A percentile compares a stretch with the other conserved stretches of the same genome.
These are phyloP conservation scores for Pachysandra terminalis DNA, from an alignment of 164 flowering plant species.

Conservation along the genomic window DNA sequence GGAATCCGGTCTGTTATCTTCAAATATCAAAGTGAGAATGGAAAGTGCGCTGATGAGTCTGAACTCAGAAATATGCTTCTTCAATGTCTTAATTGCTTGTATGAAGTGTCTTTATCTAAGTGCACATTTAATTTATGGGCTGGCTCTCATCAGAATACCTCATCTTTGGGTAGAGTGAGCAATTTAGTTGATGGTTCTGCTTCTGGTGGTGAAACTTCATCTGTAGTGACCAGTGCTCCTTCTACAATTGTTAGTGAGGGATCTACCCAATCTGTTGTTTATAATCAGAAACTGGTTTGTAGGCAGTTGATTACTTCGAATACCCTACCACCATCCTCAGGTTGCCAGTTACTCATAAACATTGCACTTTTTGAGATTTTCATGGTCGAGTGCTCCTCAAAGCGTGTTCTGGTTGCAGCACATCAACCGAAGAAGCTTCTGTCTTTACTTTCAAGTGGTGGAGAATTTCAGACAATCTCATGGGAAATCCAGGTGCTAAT, in stretches of 20 bases:
- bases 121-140: constrained; percentile 33
- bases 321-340: constrained; percentile 10
- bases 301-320: constrained; percentile 14
- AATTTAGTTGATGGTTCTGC: constrained; percentile 21
- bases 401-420: constrained; percentile 34
- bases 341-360: constrained; percentile 36
- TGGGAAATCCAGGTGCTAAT: constrained; percentile 63
- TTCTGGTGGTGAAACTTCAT: constrained; percentile 21
- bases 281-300: constrained; percentile 16
- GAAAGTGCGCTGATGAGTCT: constrained; percentile 23
- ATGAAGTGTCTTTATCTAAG: constrained; percentile 52
- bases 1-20: constrained; percentile 39
- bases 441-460: constrained; percentile 47
- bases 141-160: constrained; percentile 18
- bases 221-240: constrained; percentile 17
- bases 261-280: constrained; percentile 21
- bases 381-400: constrained; percentile 37
- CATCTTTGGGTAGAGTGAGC: constrained; percentile 20
- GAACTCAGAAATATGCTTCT: constrained; percentile 24
- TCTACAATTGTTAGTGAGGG: constrained; percentile 21
- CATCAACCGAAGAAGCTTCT: constrained; percentile 39
- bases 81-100: constrained; percentile 39
- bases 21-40: constrained; percentile 26
- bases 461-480: constrained; percentile 40
- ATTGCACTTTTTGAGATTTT: constrained; percentile 38